Base-by-base conservation (phyloP, 345 rosid species). In the Pistacia atlantica region DNA sequence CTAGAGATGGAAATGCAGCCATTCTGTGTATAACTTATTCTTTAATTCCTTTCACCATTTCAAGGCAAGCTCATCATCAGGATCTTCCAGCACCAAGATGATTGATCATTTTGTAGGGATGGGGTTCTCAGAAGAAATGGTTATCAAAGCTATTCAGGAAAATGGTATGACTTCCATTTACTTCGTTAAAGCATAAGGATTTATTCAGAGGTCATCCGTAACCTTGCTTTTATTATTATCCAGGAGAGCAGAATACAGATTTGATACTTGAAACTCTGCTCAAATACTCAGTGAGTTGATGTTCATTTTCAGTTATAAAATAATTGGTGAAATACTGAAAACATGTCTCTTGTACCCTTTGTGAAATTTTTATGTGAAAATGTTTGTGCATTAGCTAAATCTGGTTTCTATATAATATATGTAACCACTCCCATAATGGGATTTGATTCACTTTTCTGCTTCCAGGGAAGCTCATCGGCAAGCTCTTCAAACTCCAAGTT, bases 101-200 rank as follows among this genome's bases (percentile, higher is more conserved):
- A 77, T 86, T 54, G 85, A 85, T 84, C 85, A 88, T 65, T 94
- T 92, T 76, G 78, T 89, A 35, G 87, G 82, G 8, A 92, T 91
- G 98, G 99, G 98, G 17, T 93, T 90, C 75, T 66, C 88, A 12
- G 90, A 84, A 58, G 83, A 90, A 64, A 76, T 86, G 45, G 93
- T 92, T 55, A 80, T 83, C 69, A 90, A 86, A 76, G 93, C 83
- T 16, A 87, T 93, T 28, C 89, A 84, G 20, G 89, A 95, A 84
- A 83, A 82, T 65, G 94, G 99, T 93, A 85, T 71, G 31, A 67
- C 69, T n/a, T 1, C 42, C 65, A 10, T 71, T 10, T 70, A 33
- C 78, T 13, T 59, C 37, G 31, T 28, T 73, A 55, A 49, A 56
- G 31, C 49, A 31, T 73, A 4, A 35, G 46, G 11, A 63, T 75